Conservation (phyloP, 2,329 filamentous ascomycete genomes). For the Colletotrichum coccodes region DNA sequence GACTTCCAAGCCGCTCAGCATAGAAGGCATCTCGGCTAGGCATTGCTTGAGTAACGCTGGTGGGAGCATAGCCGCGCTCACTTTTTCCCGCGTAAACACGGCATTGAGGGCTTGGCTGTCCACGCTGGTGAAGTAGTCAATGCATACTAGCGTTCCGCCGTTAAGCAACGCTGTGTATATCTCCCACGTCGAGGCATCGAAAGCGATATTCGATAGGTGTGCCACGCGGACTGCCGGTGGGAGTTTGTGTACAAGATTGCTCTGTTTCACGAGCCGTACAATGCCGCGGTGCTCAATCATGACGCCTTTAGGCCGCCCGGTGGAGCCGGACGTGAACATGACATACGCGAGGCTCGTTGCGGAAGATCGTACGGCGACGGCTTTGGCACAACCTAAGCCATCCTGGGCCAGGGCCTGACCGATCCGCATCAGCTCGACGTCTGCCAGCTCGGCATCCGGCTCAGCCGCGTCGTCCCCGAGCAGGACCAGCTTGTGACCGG, state of each 20-base stretch:
- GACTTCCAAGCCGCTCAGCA: slow-evolving; percentile 41
- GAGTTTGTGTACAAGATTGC: slow-evolving; percentile 9
- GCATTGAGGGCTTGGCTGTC: slow-evolving; percentile 29
- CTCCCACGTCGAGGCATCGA: slow-evolving; percentile 36
- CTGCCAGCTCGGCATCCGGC: not conserved
- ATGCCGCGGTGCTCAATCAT: slow-evolving; percentile 23
- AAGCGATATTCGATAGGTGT: slow-evolving; percentile 33
- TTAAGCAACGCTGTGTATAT: slow-evolving; percentile 34
- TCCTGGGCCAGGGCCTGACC: too few species aligned
- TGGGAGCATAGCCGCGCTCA: slow-evolving; percentile 45
- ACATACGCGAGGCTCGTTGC: slow-evolving; percentile 21
- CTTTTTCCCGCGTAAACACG: slow-evolving; percentile 41
- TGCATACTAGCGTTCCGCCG: slow-evolving; percentile 34
- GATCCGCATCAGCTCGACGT: too few species aligned
- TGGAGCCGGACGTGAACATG: slow-evolving; percentile 30
- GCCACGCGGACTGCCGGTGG: not conserved
- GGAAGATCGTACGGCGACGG: too few species aligned
- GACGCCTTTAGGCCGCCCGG: slow-evolving; percentile 28
- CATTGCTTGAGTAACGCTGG: slow-evolving; percentile 31
- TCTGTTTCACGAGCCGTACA: slow-evolving; percentile 7
- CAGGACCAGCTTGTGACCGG: slow-evolving; percentile 19
- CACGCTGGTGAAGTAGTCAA: slow-evolving; percentile 32
- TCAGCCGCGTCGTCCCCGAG: slow-evolving; percentile 11
- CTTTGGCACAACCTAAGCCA: too few species aligned
- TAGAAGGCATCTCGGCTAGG: slow-evolving; percentile 45